phyloP scores from a whole-genome alignment of 2,329 filamentous ascomycete genomes.

The Penicillium italicum region DNA sequence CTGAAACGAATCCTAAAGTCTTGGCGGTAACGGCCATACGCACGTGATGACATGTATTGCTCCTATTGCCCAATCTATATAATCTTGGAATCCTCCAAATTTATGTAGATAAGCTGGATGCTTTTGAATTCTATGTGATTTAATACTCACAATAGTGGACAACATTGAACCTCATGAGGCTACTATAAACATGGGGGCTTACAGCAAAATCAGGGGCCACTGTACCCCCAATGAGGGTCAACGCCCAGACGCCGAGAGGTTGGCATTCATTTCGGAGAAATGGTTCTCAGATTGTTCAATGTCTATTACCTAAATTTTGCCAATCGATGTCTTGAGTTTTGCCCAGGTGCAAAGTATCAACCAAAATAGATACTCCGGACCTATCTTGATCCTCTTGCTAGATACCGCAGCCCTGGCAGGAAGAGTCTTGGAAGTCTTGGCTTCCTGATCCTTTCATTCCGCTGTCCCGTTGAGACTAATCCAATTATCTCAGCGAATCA shows the following conservation, averaged over 20 bases:
- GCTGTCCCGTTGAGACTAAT: conserved; percentile 5
- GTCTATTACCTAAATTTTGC: conserved; percentile 16
- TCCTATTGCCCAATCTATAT: background rate
- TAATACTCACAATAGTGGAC: background rate
- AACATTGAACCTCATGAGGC: background rate
- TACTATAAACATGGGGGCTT: background rate
- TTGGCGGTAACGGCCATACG: conserved; percentile 15
- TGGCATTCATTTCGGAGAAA: conserved; percentile 11
- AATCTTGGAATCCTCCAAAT: background rate
- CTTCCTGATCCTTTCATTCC: conserved; percentile 8
- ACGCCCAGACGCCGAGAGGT: conserved; percentile 12
- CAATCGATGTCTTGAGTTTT: conserved; percentile 1
- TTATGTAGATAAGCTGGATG: background rate
- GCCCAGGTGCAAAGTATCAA: background rate
- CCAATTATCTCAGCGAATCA: background rate
- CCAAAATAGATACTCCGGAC: background rate
- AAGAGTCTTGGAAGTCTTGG: conserved; percentile 7
- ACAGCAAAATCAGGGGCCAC: background rate
- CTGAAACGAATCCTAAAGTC: conserved; percentile 6
- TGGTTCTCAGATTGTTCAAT: conserved; percentile 5
- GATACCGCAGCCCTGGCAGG: background rate
- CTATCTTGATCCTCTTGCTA: background rate
- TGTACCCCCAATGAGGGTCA: background rate
- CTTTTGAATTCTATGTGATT: background rate
- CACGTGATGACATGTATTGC: conserved; percentile 10